These are phyloP conservation scores for Debaryomyces maramus DNA, from an alignment of 805 yeast species.

Conservation along the genomic window DNA sequence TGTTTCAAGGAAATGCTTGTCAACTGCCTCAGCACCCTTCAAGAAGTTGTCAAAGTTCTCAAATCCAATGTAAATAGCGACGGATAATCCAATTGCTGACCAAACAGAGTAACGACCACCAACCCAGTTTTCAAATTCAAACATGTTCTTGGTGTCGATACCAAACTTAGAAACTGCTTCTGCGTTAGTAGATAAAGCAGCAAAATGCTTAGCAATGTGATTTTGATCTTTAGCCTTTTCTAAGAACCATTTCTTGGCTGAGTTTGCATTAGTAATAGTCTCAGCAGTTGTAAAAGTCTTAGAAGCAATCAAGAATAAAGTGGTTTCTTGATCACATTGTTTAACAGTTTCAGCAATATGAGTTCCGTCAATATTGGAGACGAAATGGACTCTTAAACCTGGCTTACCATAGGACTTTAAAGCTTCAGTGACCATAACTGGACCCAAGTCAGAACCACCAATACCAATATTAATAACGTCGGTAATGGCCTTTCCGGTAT, in stretches of 20 bases:
- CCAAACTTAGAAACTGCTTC: constrained; percentile 91
- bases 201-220: constrained; percentile 95
- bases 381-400: constrained; percentile 81
- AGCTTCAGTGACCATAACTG: constrained; percentile 99
- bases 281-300: constrained; percentile 99
- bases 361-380: constrained; percentile 98
- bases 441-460: constrained; percentile 98
- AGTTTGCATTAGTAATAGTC: constrained; percentile 92
- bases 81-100: constrained; percentile 97
- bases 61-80: constrained; percentile 91
- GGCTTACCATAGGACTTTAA: constrained; percentile 83
- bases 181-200: constrained; percentile 92
- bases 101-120: constrained; percentile 99
- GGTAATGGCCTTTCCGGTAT: constrained; percentile 90
- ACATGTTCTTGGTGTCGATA: constrained; percentile 96
- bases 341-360: constrained; percentile 91
- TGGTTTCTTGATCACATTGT: constrained; percentile 80
- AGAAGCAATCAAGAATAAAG: constrained; percentile 88
- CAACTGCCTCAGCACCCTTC: constrained; percentile 97
- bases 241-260: constrained; percentile 95
- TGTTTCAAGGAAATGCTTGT: constrained; percentile 80
- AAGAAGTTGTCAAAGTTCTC: constrained; percentile 91
- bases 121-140: constrained; percentile 98
- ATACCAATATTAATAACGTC: constrained; percentile 97
- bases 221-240: constrained; percentile 60